These are phyloP conservation scores for Boehmeria nivea DNA, from an alignment of 306 rosid species.

Conservation along the genomic window DNA sequence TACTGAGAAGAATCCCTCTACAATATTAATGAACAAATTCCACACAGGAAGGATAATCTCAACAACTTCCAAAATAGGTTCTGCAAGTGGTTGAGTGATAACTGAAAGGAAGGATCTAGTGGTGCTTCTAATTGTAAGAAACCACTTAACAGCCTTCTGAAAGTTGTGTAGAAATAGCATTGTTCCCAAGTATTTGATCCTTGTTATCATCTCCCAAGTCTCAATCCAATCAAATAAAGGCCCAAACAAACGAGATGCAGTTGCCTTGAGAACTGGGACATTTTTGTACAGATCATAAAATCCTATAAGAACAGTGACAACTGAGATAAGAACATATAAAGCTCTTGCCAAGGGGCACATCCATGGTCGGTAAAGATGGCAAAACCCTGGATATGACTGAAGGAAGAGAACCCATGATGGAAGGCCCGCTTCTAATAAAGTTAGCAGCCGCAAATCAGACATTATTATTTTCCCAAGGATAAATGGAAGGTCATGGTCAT, in stretches of 20 bases:
- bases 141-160: conserved; percentile 79
- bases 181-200: conserved; percentile 92
- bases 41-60: conserved; percentile 65
- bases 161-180: conserved; percentile 87
- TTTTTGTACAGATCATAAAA: conserved; percentile 91
- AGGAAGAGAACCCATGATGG: conserved; percentile 96
- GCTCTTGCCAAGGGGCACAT: conserved; percentile 92
- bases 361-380: conserved; percentile 96
- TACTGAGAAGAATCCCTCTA: conserved; percentile 49
- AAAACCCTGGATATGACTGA: conserved; percentile 89
- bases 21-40: conserved; percentile 34
- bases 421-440: conserved; percentile 93
- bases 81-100: conserved; percentile 62
- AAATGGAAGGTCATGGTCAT: conserved; percentile 82
- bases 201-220: conserved; percentile 91
- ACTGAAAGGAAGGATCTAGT: conserved; percentile 56
- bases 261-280: conserved; percentile 89
- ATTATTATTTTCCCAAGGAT: conserved; percentile 58
- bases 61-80: conserved; percentile 46
- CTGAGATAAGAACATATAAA: conserved; percentile 66
- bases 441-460: conserved; percentile 81
- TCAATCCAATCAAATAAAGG: conserved; percentile 97
- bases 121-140: conserved; percentile 51
- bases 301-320: conserved; percentile 88
- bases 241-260: conserved; percentile 85